Evolutionary conservation across 495 filamentous ascomycete species (phyloP), one percentile per base, ranked within the genome.

Genomic region (Astrothelium macrocarpum): DNA sequence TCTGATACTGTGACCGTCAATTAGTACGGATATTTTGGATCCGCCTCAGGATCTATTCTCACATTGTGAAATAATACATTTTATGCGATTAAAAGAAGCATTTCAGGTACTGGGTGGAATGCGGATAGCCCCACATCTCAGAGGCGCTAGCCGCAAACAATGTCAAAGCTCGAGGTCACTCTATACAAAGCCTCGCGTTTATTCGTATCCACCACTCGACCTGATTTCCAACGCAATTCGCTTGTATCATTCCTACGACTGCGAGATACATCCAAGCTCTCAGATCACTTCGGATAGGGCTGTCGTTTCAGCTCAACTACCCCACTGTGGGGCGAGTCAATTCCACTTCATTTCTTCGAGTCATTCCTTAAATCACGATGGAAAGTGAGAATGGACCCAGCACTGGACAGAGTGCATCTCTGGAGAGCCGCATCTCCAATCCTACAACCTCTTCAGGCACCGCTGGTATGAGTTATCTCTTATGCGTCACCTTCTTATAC

Each of bases 141-240:
- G 18, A 20, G 25, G 5, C 49, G 49, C 49, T 56, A 56, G 49
- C 49, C 49, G 25, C 49, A 56, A 56, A 56, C 49, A 29, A 56
- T 20, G 7, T 9, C 49, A 29, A 56, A 56, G 49, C 49, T 56
- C 4, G 49, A 56, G 49, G 7, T 56, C 49, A 29, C n/a, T 42
- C 18, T 16, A 9, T 42, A 42, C 36, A n/a, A n/a, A n/a, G n/a
- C n/a, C n/a, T n/a, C n/a, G n/a, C n/a, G n/a, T n/a, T n/a, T n/a
- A n/a, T n/a, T n/a, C n/a, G n/a, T n/a, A n/a, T n/a, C n/a, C n/a
- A n/a, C n/a, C n/a, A n/a, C n/a, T n/a, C n/a, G n/a, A n/a, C n/a
- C n/a, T n/a, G n/a, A 39, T 14, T 39, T 39, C 5, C 34, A 39
- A 14, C 34, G 14, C 34, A 39, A 39, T 5, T 5, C 34, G 5